These are phyloP conservation scores for Pelargonium myrrhifolium DNA, from an alignment of 441 rosid species.

Conservation along the genomic window DNA sequence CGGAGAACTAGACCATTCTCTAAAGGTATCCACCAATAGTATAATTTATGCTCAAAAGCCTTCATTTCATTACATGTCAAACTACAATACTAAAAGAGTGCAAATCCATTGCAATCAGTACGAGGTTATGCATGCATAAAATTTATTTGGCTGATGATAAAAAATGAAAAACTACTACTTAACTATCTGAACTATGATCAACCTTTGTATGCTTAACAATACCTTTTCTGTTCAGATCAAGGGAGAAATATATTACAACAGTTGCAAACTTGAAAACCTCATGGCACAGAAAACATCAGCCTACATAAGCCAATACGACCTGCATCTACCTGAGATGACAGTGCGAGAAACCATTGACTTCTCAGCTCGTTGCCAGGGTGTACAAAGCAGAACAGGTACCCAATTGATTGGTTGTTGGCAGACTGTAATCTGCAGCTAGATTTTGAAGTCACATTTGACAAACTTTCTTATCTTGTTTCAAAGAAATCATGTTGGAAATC, in stretches of 20 bases:
- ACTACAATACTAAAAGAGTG: too few relatives aligned
- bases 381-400: slow-evolving; percentile 38
- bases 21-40: slow-evolving; percentile 30
- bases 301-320: slow-evolving; percentile 57
- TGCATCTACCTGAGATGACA: slow-evolving; percentile 57
- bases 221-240: slow-evolving; percentile 22
- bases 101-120: too few relatives aligned
- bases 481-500: slow-evolving; percentile 50
- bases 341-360: slow-evolving; percentile 54
- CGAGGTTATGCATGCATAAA: too few relatives aligned
- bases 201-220: not conserved
- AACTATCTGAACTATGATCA: too few relatives aligned
- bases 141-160: too few relatives aligned
- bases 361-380: slow-evolving; percentile 47
- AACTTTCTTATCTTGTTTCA: slow-evolving; percentile 1
- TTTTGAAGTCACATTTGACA: not conserved
- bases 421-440: not conserved
- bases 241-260: slow-evolving; percentile 41
- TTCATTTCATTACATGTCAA: too few relatives aligned
- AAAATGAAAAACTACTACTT: too few relatives aligned
- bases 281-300: slow-evolving; percentile 49
- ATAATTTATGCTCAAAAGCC: too few relatives aligned
- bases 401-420: not conserved
- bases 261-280: slow-evolving; percentile 40
- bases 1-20: slow-evolving; percentile 39